Evolutionary conservation across 257 asterid genomes (phyloP), one percentile per base, ranked within the genome.

Genomic region (Solanum lignicaule): DNA sequence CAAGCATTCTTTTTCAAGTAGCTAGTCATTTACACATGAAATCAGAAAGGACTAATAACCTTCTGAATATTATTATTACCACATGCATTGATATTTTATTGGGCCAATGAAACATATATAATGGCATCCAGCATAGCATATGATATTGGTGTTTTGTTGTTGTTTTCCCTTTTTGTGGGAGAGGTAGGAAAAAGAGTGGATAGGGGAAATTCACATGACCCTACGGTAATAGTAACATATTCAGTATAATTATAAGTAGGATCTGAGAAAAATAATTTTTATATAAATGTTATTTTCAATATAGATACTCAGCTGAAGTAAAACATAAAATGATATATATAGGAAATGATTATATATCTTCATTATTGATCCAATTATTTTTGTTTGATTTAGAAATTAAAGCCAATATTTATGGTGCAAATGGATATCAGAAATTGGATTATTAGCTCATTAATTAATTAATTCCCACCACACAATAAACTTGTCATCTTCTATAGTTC

Each of bases 321-420:
- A 65, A 65, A 65, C 71, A 10, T 65, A 65, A n/a, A 65, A 65
- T 10, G 29, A n/a, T 65, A 25, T 18, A n/a, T n/a, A 18, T 52
- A 18, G 71, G 31, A n/a, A 10, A 62, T 62, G 7, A 62, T 62
- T 62, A 62, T 65, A n/a, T 87, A 83, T 65, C 74, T 75, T 86
- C 89, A 75, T 73, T 86, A 39, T 62, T 86, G 74, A 71, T 36
- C 83, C 74, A 68, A 87, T 46, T 86, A 29, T 74, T 76, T 66
- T 72, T 78, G 62, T 41, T 41, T 41, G 29, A 78, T 78, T 4
- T 10, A 10, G 86, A n/a, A 88, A 55, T 55, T 20, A 55, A 90
- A 90, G 92, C 87, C 91, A 88, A 52, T 73, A 84, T 84, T 90
- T 81, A 90, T 85, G 88, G 87, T 65, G 66, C 52, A 79, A 46